Conservation (phyloP, 208 protist species). For the Acanthamoeba castellanii region DNA sequence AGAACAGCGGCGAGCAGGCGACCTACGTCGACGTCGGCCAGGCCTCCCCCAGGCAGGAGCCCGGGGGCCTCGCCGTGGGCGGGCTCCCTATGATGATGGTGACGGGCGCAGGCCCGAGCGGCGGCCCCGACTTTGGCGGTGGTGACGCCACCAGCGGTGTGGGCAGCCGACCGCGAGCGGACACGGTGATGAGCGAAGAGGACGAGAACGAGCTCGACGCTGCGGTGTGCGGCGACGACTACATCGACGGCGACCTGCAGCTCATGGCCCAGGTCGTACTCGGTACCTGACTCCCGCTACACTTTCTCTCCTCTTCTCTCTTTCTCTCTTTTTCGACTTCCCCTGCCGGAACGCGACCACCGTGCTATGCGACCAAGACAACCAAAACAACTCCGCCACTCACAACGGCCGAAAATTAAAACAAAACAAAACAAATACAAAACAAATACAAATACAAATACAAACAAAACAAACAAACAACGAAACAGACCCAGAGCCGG, state of each 20-base stretch:
- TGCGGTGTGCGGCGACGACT: constrained; percentile 33
- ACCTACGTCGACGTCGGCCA: neutral
- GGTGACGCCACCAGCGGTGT: neutral
- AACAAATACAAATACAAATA: no score
- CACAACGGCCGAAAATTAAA: no score
- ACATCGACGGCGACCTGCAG: neutral
- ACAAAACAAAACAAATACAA: no score
- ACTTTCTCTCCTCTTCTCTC: neutral
- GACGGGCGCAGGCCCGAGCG: neutral
- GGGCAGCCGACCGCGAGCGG: neutral
- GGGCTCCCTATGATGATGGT: neutral
- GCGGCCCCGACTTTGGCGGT: neutral
- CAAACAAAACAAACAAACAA: no score
- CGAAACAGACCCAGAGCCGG: neutral
- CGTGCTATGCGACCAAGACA: neutral
- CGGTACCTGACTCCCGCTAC: neutral
- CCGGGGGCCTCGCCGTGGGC: neutral
- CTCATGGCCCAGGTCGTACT: neutral
- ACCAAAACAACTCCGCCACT: no score
- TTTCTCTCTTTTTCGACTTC: neutral
- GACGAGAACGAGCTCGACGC: constrained; percentile 14
- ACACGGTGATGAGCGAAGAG: constrained; percentile 27
- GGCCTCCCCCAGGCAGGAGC: neutral
- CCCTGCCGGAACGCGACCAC: no score
- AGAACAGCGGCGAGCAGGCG: neutral